Conservation (phyloP, 495 filamentous ascomycete species). For the Penicillium nucicola region DNA sequence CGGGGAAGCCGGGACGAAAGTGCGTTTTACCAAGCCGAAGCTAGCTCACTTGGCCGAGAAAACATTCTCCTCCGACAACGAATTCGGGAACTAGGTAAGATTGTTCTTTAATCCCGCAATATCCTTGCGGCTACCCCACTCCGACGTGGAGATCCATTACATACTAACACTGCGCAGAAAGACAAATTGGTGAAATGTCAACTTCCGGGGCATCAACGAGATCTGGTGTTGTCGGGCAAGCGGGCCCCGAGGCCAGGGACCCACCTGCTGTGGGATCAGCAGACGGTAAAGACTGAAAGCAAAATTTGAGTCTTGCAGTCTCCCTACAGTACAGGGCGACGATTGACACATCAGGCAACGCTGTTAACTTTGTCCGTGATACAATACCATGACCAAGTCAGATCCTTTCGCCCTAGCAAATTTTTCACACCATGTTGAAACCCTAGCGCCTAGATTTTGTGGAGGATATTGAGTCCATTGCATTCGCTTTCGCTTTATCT, state of each 20-base stretch:
- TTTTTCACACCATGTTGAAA: background rate
- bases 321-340: background rate
- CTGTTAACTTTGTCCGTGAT: background rate
- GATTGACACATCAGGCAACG: background rate
- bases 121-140: background rate
- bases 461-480: background rate
- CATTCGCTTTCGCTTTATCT: background rate
- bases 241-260: conserved; percentile 21
- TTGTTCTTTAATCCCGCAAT: background rate
- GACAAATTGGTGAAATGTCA: conserved; percentile 34
- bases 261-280: conserved; percentile 23
- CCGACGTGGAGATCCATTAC: conserved; percentile 2
- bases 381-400: background rate
- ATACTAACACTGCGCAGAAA: conserved; percentile 21
- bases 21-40: conserved; percentile 90
- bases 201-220: conserved; percentile 10
- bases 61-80: conserved; percentile 89
- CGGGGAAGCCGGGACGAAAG: conserved; percentile 67
- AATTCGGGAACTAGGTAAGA: conserved; percentile 69
- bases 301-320: background rate
- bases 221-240: conserved; percentile 18
- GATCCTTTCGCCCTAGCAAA: background rate
- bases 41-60: conserved; percentile 78
- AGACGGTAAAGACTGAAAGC: conserved; percentile 20
- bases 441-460: background rate